These are phyloP conservation scores for Medicago arabica DNA, from an alignment of 306 rosid species.

Conservation along the genomic window DNA sequence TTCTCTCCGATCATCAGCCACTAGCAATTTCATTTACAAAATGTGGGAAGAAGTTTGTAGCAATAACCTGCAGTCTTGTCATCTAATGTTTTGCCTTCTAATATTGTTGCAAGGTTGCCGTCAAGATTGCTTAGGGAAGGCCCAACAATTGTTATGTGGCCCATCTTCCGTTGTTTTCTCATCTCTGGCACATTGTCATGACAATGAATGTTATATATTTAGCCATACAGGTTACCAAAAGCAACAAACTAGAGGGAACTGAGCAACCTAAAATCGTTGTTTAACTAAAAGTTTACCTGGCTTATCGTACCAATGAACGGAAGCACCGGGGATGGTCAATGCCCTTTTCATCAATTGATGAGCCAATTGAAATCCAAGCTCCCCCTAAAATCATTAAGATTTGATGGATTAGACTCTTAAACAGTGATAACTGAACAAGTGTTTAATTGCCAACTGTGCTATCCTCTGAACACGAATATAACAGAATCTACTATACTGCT, in stretches of 20 bases:
- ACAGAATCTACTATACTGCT: slow-evolving; percentile 13
- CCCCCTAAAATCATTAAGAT: slow-evolving; percentile 63
- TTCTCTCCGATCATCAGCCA: no score
- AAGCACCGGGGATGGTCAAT: slow-evolving; percentile 65
- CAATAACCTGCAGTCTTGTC: slow-evolving; percentile 52
- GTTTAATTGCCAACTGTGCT: neutral
- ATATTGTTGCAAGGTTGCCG: slow-evolving; percentile 50
- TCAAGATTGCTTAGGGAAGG: slow-evolving; percentile 64
- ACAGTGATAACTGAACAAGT: slow-evolving; percentile 10
- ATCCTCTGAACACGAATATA: neutral
- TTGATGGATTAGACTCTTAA: slow-evolving; percentile 23
- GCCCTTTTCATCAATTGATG: slow-evolving; percentile 73
- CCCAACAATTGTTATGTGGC: slow-evolving; percentile 89
- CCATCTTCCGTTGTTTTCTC: slow-evolving; percentile 94
- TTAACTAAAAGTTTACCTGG: slow-evolving; percentile 66
- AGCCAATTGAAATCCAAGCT: slow-evolving; percentile 73
- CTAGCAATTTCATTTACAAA: no score
- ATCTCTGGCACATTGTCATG: slow-evolving; percentile 60
- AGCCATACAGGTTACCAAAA: slow-evolving; percentile 25
- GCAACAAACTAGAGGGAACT: slow-evolving; percentile 4
- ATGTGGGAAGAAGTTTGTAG: slow-evolving; percentile 17
- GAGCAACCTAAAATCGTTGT: slow-evolving; percentile 15
- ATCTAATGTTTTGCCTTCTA: slow-evolving; percentile 53
- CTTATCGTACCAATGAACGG: slow-evolving; percentile 95
- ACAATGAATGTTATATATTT: slow-evolving; percentile 23